Base-by-base conservation (phyloP, 495 filamentous ascomycete genomes). In the Aspergillus biplanus region DNA sequence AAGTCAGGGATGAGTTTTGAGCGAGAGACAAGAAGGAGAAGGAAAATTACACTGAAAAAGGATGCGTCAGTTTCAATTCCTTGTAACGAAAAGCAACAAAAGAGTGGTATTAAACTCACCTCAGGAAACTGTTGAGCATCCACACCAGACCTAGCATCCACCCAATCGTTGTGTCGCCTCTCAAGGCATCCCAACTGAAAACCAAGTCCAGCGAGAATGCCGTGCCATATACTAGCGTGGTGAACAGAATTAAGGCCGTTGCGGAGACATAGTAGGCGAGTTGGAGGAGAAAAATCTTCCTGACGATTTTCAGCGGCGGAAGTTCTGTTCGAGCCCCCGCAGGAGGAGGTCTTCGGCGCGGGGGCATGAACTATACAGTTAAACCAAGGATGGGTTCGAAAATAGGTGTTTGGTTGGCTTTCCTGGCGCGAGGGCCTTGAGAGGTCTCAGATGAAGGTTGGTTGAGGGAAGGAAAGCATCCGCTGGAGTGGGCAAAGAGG, bases 1-100 rank as follows among this genome's bases (percentile, higher is more conserved):
- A 99, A 99, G 73, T 99, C 95, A 63, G 90, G 90, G 35, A 97
- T 88, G 39, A 97, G 87, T 71, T 97, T 97, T 32, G 89, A 92
- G 58, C 93, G 91, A 33, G 89, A 88, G 64, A 97, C 86, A 61
- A 97, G 80, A 55, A 92, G 74, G 35, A 93, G 83, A 39, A 95
- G 84, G n/a, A 90, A 88, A 33, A 94, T 83, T 15, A 91, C 87
- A 63, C 78, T 81, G 21, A 49, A 12, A 33, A 15, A 21, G 57
- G 8, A 0, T 15, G 9, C 33, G 16, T 66, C 64, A 67, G 65
- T 32, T 31, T 50, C 21, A 0, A 27, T n/a, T 18, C 16, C 47
- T 18, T 50, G 6, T 5, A 11, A 27, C 16, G 6, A 50, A 8
- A 11, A 47, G 42, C 18, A n/a, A 58, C 44, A 39, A 12, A 42